Evolutionary conservation across 2,329 filamentous ascomycete species (phyloP), one percentile per base, ranked within the genome.

Genomic region (Ophiostoma quercus): DNA sequence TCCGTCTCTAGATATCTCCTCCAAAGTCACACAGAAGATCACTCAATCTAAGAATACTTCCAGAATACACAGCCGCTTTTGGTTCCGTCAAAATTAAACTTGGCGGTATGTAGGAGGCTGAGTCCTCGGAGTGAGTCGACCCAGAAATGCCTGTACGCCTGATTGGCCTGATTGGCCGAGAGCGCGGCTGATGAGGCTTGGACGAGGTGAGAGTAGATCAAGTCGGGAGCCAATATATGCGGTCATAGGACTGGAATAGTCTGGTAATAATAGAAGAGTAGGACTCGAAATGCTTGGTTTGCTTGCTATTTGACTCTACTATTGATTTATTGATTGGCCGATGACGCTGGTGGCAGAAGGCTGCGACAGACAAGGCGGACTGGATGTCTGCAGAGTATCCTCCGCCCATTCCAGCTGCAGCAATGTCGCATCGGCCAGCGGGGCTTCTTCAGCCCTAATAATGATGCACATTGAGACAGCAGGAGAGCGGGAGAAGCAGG

Each of bases 151-250:
- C 16, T 7, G 14, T 16, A 47, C 41, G 47, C n/a, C 11, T 29
- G 29, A 65, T 41, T 54, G 47, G 47, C 47, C 47, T 54, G 16
- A 54, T 57, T 57, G 66, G 22, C 43, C 16, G 19, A 51, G 29
- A 29, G 41, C 14, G 41, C n/a, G n/a, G 65, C 32, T 66, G 65
- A 12, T 22, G 65, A 66, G 65, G 32, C n/a, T 34, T 34, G 51
- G 51, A 57, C 22, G 7, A 4, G 47, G 16, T n/a, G 47, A 22
- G 47, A 51, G 37, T 22, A 60, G 39, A 41, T 60, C n/a, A n/a
- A 51, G 39, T 41, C 39, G 11, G 8, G 34, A 63, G n/a, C 54
- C n/a, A 9, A 57, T 25, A 57, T 57, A 57, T 57, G 51, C 22
- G 16, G 51, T 25, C 51, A 57, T 57, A 57, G 51, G 51, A 57